Conservation (phyloP, 495 filamentous ascomycete species). For the Aspergillus wentii region DNA sequence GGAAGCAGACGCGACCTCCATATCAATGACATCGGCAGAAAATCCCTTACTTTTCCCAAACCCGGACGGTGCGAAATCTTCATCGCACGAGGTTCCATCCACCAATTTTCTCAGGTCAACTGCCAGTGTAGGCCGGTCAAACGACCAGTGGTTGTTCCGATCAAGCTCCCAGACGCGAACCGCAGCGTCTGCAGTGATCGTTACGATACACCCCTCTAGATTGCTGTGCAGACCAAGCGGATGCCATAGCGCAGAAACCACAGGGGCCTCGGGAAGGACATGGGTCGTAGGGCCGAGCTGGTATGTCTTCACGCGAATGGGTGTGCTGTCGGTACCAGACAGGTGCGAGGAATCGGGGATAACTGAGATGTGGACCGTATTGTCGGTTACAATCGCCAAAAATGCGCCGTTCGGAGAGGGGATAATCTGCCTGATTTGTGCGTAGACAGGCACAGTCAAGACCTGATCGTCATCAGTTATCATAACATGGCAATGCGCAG, state of each 20-base stretch:
- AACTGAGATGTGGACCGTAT: conserved; percentile 77
- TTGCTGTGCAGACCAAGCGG: conserved; percentile 68
- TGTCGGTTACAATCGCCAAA: conserved; percentile 74
- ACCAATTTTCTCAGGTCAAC: conserved; percentile 79
- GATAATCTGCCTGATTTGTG: conserved; percentile 73
- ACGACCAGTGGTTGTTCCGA: conserved; percentile 72
- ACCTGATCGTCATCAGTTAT: conserved; percentile 37
- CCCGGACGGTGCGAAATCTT: conserved; percentile 67
- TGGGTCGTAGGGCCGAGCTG: conserved; percentile 85
- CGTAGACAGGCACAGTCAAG: conserved; percentile 65
- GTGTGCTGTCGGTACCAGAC: conserved; percentile 52
- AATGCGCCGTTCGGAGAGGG: conserved; percentile 76
- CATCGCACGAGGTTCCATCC: conserved; percentile 68
- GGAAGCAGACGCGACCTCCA: conserved; percentile 81
- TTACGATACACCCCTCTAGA: conserved; percentile 61
- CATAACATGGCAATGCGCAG: neutral
- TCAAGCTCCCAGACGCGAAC: conserved; percentile 87
- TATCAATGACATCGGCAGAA: conserved; percentile 76
- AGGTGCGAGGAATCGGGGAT: conserved; percentile 74
- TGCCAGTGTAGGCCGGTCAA: conserved; percentile 72
- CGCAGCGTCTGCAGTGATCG: conserved; percentile 77
- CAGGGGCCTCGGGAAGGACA: conserved; percentile 71
- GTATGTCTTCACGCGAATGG: conserved; percentile 73
- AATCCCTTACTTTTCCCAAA: conserved; percentile 72
- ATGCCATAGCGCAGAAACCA: conserved; percentile 81